Base-by-base conservation (phyloP, 192 early-diverging fungal species). In the Podila clonocystis region DNA sequence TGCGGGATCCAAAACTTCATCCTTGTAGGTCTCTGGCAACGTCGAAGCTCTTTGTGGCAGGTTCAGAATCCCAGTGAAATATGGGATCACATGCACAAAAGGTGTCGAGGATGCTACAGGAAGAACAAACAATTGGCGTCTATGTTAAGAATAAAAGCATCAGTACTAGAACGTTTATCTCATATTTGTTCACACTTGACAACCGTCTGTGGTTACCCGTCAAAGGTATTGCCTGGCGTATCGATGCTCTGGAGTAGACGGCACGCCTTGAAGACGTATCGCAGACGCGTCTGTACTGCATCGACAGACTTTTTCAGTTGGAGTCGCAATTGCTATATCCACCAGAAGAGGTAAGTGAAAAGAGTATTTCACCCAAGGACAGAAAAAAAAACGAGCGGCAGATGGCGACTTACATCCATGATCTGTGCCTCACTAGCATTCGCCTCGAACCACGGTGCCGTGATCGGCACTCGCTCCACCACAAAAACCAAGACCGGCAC, bases 101-200 rank as follows among this genome's bases (percentile, higher is more conserved):
- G 76, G 76, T 6, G 61, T 79, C 28, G 69, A 71, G 3, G 75
- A 79, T 26, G 76, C 70, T n/a, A 58, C 71, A 26, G 76, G 70
- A 36, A 79, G 49, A 36, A 79, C 76, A 60, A 79, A 79, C 30
- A 79, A 61, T 19, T 79, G 76, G 22, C 76, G 76, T n/a, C 76
- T 79, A 63, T 6, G 22, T 15, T 20, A 0, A 52, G 34, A 33
- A 67, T 50, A 28, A 9, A 17, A 22, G 5, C 19, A 60, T 30
- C 4, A 29, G 59, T 19, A 33, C 5, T 17, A 24, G 4, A 60
- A 11, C 6, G 12, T 9, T 20, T 17, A 24, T 5, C 28, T 9
- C 29, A 15, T 60, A 60, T 29, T 33, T 15, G 15, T 60, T 22
- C 4, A 3, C 29, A 30, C 22, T 28, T 22, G 17, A 12, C 34